These are phyloP conservation scores for Scedosporium minutisporum DNA, from an alignment of 2,329 filamentous ascomycete genomes.

Conservation along the genomic window DNA sequence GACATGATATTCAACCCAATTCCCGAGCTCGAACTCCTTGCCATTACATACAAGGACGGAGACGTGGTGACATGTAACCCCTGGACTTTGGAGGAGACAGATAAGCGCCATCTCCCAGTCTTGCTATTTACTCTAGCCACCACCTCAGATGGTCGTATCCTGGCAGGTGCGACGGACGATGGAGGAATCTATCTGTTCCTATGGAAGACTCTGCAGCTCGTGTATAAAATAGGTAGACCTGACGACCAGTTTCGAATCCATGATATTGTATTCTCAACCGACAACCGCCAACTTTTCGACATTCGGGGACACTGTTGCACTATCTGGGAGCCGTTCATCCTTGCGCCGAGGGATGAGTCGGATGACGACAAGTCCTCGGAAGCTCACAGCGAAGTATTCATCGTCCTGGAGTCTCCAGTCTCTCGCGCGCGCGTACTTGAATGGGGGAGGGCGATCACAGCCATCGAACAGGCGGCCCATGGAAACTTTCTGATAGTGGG, in stretches of 20 bases:
- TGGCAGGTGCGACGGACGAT: constrained; percentile 15
- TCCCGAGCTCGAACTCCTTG: constrained; percentile 13
- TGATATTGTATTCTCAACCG: constrained; percentile 13
- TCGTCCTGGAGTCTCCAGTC: neutral
- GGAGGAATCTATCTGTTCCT: constrained; percentile 16
- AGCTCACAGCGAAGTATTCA: neutral
- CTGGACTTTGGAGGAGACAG: constrained; percentile 12
- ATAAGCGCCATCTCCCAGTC: neutral
- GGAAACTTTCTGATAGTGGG: neutral
- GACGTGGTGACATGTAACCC: constrained; percentile 13
- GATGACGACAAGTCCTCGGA: neutral
- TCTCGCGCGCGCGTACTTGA: constrained; percentile 11
- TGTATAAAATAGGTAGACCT: constrained; percentile 9
- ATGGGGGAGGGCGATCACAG: constrained; percentile 9
- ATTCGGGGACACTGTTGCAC: constrained; percentile 12
- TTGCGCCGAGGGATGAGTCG: neutral
- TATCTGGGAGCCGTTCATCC: constrained; percentile 13
- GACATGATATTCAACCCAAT: constrained; percentile 12
- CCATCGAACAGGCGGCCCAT: constrained; percentile 4
- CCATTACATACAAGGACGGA: constrained; percentile 13
- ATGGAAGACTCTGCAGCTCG: constrained; percentile 14
- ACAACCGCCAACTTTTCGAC: constrained; percentile 13
- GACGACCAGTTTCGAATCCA: constrained; percentile 5
- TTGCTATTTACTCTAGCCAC: constrained; percentile 11
- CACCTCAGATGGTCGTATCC: constrained; percentile 15